These are phyloP conservation scores for Lodderomyces parapsilosis DNA, from an alignment of 1,139 yeast genomes.

Conservation along the genomic window DNA sequence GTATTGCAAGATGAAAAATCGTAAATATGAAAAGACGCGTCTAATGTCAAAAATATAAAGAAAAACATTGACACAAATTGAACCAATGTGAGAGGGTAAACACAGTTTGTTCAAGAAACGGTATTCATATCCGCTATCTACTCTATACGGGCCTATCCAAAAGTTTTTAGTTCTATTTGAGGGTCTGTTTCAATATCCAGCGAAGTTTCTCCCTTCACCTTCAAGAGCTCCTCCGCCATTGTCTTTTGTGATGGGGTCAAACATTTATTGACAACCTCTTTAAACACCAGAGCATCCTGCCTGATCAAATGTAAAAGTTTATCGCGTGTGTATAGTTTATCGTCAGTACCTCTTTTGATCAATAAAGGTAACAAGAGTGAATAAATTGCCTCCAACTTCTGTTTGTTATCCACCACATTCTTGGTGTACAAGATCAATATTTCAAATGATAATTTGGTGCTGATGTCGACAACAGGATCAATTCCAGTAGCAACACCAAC, in stretches of 20 bases:
- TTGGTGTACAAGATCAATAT: conserved; percentile 50
- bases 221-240: conserved; percentile 43
- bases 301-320: conserved; percentile 53
- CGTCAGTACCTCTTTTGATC: conserved; percentile 28
- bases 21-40: not conserved
- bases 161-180: conserved; percentile 36
- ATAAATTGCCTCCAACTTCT: conserved; percentile 32
- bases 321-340: conserved; percentile 44
- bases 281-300: conserved; percentile 53
- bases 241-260: conserved; percentile 38
- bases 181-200: conserved; percentile 18
- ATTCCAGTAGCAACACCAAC: conserved; percentile 21
- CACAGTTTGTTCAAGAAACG: too few relatives aligned
- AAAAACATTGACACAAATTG: too few relatives aligned
- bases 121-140: too few relatives aligned
- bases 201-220: conserved; percentile 12
- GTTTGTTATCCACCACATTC: conserved; percentile 28
- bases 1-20: not conserved
- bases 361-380: conserved; percentile 52
- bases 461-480: conserved; percentile 13
- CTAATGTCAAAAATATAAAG: too few relatives aligned
- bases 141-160: too few relatives aligned
- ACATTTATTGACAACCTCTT: conserved; percentile 41
- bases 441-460: conserved; percentile 51
- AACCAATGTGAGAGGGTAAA: too few relatives aligned